Conservation (phyloP, 2,329 filamentous ascomycete species). For the Mollisia scopiformis region DNA sequence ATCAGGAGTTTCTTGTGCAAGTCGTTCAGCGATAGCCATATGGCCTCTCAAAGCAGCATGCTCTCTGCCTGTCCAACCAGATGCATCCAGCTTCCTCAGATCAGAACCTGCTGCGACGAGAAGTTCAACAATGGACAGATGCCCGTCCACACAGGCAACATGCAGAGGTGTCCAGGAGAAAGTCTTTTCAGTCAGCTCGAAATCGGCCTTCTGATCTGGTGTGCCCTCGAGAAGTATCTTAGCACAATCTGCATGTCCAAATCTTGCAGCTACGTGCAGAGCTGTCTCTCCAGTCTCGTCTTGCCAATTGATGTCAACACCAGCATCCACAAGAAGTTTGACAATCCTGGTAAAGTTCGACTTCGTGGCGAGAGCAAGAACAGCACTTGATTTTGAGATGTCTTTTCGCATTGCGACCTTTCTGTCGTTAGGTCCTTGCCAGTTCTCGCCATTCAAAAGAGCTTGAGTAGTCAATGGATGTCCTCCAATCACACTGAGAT, state of each 20-base stretch:
- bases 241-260: conserved; percentile 82
- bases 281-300: conserved; percentile 90
- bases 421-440: conserved; percentile 63
- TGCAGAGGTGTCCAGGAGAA: conserved; percentile 97
- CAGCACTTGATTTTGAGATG: conserved; percentile 83
- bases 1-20: conserved; percentile 50
- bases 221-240: conserved; percentile 74
- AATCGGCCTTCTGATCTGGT: conserved; percentile 69
- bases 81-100: conserved; percentile 75
- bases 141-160: conserved; percentile 88
- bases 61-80: conserved; percentile 92
- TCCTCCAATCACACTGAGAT: conserved; percentile 89
- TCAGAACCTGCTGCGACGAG: conserved; percentile 80
- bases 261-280: conserved; percentile 87
- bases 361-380: conserved; percentile 85
- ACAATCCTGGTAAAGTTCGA: conserved; percentile 86
- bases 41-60: conserved; percentile 91
- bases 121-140: conserved; percentile 73
- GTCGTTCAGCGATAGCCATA: conserved; percentile 73
- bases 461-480: conserved; percentile 84
- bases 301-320: conserved; percentile 91
- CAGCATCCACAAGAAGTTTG: conserved; percentile 83
- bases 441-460: conserved; percentile 79
- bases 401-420: conserved; percentile 68
- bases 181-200: conserved; percentile 78